Percentiles rank a stretch among this genome's conserved stretches.
These are phyloP conservation scores for Hypoxylon cercidicola DNA, from an alignment of 495 filamentous ascomycete genomes.

Conservation along the genomic window DNA sequence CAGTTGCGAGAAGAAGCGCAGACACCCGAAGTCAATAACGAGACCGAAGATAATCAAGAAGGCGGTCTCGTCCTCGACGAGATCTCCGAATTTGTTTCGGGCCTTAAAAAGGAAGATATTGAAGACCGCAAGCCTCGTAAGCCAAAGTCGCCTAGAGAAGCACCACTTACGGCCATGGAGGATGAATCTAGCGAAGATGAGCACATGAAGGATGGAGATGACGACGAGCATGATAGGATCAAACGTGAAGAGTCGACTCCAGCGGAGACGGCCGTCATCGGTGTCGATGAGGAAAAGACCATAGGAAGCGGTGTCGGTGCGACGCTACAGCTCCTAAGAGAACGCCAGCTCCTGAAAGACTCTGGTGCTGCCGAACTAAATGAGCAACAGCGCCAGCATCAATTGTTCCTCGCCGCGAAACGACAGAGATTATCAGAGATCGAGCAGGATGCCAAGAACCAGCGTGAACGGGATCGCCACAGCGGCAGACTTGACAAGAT, in stretches of 20 bases:
- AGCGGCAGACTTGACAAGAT: slow-evolving; percentile 85
- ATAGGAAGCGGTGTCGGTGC: slow-evolving; percentile 82
- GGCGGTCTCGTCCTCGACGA: slow-evolving; percentile 90
- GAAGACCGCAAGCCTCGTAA: slow-evolving; percentile 67
- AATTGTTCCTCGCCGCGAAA: slow-evolving; percentile 86
- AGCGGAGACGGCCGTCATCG: slow-evolving; percentile 71
- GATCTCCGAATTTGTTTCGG: slow-evolving; percentile 92
- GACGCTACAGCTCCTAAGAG: slow-evolving; percentile 80
- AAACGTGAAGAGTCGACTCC: slow-evolving; percentile 61
- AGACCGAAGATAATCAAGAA: slow-evolving; percentile 64
- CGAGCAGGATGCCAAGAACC: slow-evolving; percentile 79
- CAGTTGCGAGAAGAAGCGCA: slow-evolving; percentile 81
- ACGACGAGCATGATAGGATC: slow-evolving; percentile 65
- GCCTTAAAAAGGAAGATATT: slow-evolving; percentile 75
- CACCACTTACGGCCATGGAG: slow-evolving; percentile 58
- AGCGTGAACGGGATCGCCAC: slow-evolving; percentile 87
- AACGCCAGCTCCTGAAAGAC: slow-evolving; percentile 80
- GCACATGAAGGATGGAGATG: slow-evolving; percentile 51
- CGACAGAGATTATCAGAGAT: slow-evolving; percentile 74
- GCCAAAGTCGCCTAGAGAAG: slow-evolving; percentile 48
- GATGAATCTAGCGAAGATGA: slow-evolving; percentile 63
- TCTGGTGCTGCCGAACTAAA: slow-evolving; percentile 70
- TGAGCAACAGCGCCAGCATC: slow-evolving; percentile 75
- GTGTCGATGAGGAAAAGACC: slow-evolving; percentile 84
- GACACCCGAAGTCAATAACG: slow-evolving; percentile 56